These are phyloP conservation scores for Starmerella scarabaei DNA, from an alignment of 805 yeast species.

Conservation along the genomic window DNA sequence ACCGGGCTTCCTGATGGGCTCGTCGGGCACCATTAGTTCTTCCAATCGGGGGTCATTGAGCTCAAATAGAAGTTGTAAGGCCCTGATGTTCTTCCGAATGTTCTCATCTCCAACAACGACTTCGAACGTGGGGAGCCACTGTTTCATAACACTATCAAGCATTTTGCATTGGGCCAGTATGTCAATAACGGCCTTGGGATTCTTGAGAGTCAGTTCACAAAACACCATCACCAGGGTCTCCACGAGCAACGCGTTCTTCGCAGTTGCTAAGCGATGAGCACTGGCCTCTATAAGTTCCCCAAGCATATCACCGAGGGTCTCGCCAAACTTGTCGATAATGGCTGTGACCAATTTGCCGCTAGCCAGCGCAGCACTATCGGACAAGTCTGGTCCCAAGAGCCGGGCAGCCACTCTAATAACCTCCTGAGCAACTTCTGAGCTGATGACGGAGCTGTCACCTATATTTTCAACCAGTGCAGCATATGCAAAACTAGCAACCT, in stretches of 20 bases:
- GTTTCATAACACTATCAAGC: constrained; percentile 46
- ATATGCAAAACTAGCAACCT: constrained; percentile 63
- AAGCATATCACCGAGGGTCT: constrained; percentile 30
- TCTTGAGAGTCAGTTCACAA: constrained; percentile 51
- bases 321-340: constrained; percentile 41
- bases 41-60: constrained; percentile 44
- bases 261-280: constrained; percentile 47
- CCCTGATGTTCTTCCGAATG: constrained; percentile 52
- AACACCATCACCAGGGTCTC: constrained; percentile 68
- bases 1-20: constrained; percentile 53
- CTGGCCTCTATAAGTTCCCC: constrained; percentile 61
- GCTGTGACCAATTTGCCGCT: constrained; percentile 57
- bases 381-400: constrained; percentile 54
- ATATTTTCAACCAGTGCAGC: constrained; percentile 41
- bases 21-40: constrained; percentile 46
- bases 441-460: constrained; percentile 4
- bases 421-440: constrained; percentile 21
- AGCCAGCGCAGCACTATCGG: constrained; percentile 72
- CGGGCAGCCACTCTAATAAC: constrained; percentile 55
- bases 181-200: constrained; percentile 50
- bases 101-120: constrained; percentile 65
- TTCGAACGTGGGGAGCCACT: constrained; percentile 77
- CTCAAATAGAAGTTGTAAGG: constrained; percentile 53
- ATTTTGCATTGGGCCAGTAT: constrained; percentile 41
- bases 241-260: constrained; percentile 57